These are phyloP conservation scores for Epicoccum sorghinum DNA, from an alignment of 2,329 filamentous ascomycete genomes.

Conservation along the genomic window DNA sequence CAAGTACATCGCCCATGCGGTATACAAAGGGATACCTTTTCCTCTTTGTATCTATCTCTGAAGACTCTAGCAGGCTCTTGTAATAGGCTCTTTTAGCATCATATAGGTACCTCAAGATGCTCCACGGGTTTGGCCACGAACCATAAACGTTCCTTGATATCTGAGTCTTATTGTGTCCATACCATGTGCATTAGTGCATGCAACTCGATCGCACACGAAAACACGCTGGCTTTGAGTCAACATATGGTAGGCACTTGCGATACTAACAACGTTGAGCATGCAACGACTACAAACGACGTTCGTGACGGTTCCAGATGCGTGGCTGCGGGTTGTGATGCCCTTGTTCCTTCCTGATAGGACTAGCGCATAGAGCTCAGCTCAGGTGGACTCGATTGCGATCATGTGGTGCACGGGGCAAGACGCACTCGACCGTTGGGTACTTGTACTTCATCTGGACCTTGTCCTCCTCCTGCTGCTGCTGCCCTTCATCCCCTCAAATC, in stretches of 20 bases:
- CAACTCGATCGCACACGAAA: too few relatives aligned
- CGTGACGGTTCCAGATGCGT: background rate
- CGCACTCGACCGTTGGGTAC: slow-evolving; percentile 6
- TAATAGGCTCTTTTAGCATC: too few relatives aligned
- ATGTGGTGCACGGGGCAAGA: slow-evolving; percentile 15
- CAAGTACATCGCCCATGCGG: too few relatives aligned
- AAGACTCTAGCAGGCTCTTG: too few relatives aligned
- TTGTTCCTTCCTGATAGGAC: slow-evolving; percentile 7
- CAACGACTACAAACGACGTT: background rate
- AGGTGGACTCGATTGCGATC: slow-evolving; percentile 14
- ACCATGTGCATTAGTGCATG: too few relatives aligned
- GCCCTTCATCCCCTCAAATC: background rate
- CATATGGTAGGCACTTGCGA: too few relatives aligned
- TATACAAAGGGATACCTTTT: too few relatives aligned
- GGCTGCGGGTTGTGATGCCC: slow-evolving; percentile 2
- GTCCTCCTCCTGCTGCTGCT: background rate
- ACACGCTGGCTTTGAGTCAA: background rate
- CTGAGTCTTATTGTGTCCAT: too few relatives aligned
- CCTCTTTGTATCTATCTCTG: too few relatives aligned
- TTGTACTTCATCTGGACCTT: slow-evolving; percentile 14
- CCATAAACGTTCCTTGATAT: too few relatives aligned
- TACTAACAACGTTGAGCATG: background rate
- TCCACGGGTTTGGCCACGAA: too few relatives aligned
- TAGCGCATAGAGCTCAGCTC: slow-evolving; percentile 12
- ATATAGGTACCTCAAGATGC: too few relatives aligned